Base-by-base conservation (phyloP, 192 early-diverging fungal species). In the Endogone sp. region DNA sequence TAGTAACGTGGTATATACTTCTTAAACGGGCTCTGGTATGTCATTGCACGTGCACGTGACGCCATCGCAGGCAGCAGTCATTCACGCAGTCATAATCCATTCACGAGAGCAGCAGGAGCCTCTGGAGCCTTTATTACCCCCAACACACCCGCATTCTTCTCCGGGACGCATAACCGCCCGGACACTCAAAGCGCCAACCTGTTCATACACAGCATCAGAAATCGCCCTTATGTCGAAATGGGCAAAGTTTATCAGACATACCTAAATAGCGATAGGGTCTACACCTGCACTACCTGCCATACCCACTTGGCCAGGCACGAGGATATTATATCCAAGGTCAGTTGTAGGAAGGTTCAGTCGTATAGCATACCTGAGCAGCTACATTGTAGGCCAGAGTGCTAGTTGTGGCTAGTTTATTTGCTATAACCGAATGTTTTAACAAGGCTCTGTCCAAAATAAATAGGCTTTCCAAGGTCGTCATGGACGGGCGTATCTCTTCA, bases 281-380 rank as follows among this genome's bases (percentile, higher is more conserved):
- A 80, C 65, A 81, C 82, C 22, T 88, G 87, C 32, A 69, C 60
- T 11, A 69, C 74, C 10, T 88, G 85, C 56, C 85, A 88, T 37
- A 71, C 85, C 0, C 85, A 87, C 31, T 69, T 88, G 4, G 74
- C 81, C 2, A 66, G 68, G 20, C 83, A 88, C 63, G 79, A 85
- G 32, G 81, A 87, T 29, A 77, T 87, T 55, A 84, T 87, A 55
- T 88, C 85, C 6, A 82, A 81, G 68, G 85, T 68, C n/a, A n/a
- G n/a, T n/a, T 66, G 69, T 66, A 49, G 71, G 70, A 62, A 62
- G 37, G 60, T 70, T 72, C 62, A 59, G 63, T 57, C 1, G 13
- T n/a, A 54, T 29, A 27, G 49, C 3, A 62, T 72, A 27, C 32
- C 11, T 21, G 21, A 58, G 2, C 26, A 26, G 24, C 28, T 3